Evolutionary conservation across 371 early-diverging fungal species (phyloP).

Genomic region (Rhizopus delemar): DNA sequence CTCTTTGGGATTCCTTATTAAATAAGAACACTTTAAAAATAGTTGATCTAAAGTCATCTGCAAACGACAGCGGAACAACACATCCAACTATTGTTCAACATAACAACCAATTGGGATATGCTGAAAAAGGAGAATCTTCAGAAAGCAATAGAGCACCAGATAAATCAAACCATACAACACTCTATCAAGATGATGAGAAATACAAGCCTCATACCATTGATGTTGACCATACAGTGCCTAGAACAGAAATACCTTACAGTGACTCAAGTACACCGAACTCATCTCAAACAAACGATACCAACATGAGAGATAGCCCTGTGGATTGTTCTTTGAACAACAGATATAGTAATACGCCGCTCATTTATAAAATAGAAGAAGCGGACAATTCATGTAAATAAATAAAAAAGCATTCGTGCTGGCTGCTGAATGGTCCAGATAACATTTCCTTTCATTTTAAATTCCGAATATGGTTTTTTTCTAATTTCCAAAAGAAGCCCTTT

Average conservation of each 20-base stretch:
- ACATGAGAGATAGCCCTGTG: background rate
- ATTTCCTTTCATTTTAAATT: background rate
- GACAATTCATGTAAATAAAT: too few relatives aligned
- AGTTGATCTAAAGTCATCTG: too few relatives aligned
- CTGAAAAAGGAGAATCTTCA: too few relatives aligned
- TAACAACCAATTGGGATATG: too few relatives aligned
- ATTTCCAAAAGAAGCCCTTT: background rate
- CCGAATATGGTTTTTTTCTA: background rate
- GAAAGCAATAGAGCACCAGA: too few relatives aligned
- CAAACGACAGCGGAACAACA: too few relatives aligned
- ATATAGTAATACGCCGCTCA: slow-evolving; percentile 13
- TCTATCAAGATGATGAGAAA: too few relatives aligned
- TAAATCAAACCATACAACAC: too few relatives aligned
- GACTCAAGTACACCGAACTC: background rate
- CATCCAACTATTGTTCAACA: too few relatives aligned
- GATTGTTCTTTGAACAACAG: slow-evolving; percentile 4
- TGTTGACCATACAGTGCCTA: background rate
- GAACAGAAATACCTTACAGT: background rate
- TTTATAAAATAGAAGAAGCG: slow-evolving; percentile 1
- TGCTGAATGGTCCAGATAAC: slow-evolving; percentile 1
- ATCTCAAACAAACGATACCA: background rate
- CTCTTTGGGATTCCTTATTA: too few relatives aligned
- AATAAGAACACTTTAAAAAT: too few relatives aligned
- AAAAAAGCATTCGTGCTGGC: background rate
- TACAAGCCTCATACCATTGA: too few relatives aligned